Percentiles rank a stretch among this genome's conserved stretches.
Conservation (phyloP, 352 stramenopile genomes). For the Elongisporangium senticosum region DNA sequence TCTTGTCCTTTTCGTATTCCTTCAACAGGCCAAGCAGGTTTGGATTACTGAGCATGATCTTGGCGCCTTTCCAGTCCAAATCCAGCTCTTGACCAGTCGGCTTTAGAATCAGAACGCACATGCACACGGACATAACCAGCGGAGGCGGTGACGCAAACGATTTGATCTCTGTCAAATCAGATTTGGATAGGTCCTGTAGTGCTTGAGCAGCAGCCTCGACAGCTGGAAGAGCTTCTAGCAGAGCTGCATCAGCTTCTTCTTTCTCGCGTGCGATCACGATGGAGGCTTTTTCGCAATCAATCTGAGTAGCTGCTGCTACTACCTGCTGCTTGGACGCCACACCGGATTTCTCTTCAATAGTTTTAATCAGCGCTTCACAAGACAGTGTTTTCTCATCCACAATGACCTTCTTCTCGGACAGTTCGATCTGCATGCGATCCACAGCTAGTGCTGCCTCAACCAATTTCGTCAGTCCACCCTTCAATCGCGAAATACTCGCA, state of each 20-base stretch:
- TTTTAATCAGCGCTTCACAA: conserved; percentile 91
- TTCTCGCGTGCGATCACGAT: conserved; percentile 91
- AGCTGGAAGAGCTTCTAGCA: conserved; percentile 90
- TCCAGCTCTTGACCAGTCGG: conserved; percentile 90
- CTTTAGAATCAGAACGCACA: conserved; percentile 89
- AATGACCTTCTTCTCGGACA: conserved; percentile 93
- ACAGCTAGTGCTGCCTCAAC: conserved; percentile 91
- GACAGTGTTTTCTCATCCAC: conserved; percentile 93
- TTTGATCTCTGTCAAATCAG: conserved; percentile 95
- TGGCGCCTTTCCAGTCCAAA: conserved; percentile 91
- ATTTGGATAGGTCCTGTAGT: conserved; percentile 92
- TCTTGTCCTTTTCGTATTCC: conserved; percentile 95
- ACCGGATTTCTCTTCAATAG: conserved; percentile 92
- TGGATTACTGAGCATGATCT: conserved; percentile 93
- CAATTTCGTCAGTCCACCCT: conserved; percentile 91
- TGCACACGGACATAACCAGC: conserved; percentile 92
- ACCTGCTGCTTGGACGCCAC: conserved; percentile 91
- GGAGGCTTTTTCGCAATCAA: conserved; percentile 87
- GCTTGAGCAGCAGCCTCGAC: conserved; percentile 90
- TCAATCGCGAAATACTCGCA: conserved; percentile 84
- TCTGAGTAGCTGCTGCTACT: conserved; percentile 87
- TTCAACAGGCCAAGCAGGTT: conserved; percentile 91
- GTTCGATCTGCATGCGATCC: conserved; percentile 91
- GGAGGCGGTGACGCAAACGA: conserved; percentile 91
- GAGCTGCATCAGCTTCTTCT: conserved; percentile 88